Conservation (phyloP, 805 yeast genomes). For the Kuraishia borneana region DNA sequence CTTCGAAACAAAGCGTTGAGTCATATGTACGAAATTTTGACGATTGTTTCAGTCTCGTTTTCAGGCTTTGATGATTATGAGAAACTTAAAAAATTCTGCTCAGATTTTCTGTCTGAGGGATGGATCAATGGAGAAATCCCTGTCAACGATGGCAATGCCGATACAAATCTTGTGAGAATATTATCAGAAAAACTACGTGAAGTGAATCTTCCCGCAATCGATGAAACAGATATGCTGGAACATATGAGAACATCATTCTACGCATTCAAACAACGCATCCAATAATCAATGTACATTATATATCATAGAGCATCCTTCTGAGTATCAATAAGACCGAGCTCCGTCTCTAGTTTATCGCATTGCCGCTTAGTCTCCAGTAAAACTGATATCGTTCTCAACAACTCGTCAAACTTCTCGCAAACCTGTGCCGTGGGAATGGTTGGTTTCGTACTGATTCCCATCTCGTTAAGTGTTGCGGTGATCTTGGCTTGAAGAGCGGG, state of each 20-base stretch:
- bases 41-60: neutral
- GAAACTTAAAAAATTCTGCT: neutral
- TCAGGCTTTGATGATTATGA: neutral
- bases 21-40: neutral
- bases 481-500: slow-evolving; percentile 64
- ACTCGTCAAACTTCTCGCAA: slow-evolving; percentile 63
- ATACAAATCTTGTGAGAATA: too few species aligned
- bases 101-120: neutral
- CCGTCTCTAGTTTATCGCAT: slow-evolving; percentile 79
- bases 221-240: neutral
- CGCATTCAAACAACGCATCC: too few species aligned
- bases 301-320: slow-evolving; percentile 12
- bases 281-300: neutral
- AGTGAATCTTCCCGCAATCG: neutral
- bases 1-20: too few species aligned
- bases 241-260: too few species aligned
- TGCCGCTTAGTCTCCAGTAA: slow-evolving; percentile 79
- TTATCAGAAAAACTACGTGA: too few species aligned
- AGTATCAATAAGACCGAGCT: slow-evolving; percentile 36
- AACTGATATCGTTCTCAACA: slow-evolving; percentile 57
- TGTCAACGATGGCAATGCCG: too few species aligned
- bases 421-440: slow-evolving; percentile 79
- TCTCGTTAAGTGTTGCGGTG: slow-evolving; percentile 54
- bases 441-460: slow-evolving; percentile 73
- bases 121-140: too few species aligned